Conservation (phyloP, 2,329 filamentous ascomycete genomes). For the Albifimbria verrucaria region DNA sequence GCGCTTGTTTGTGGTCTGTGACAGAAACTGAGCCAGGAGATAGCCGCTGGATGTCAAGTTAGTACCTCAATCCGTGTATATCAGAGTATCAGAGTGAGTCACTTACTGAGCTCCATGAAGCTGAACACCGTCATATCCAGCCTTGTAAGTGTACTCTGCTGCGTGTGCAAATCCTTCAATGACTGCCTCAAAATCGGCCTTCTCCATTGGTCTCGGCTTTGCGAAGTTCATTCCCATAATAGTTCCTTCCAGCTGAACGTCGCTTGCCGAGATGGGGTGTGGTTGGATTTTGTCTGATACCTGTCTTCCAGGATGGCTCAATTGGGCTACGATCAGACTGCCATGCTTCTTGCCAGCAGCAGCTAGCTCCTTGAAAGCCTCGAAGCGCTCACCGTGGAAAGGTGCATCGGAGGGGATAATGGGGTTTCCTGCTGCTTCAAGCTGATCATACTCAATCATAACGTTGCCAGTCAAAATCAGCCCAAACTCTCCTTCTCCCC, state of each 20-base stretch:
- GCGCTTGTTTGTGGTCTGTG: constrained; percentile 44
- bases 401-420: constrained; percentile 54
- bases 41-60: constrained; percentile 36
- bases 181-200: constrained; percentile 53
- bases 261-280: constrained; percentile 38
- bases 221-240: constrained; percentile 29
- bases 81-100: not conserved
- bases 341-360: constrained; percentile 54
- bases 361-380: constrained; percentile 57
- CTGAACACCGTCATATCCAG: constrained; percentile 54
- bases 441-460: constrained; percentile 58
- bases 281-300: constrained; percentile 11
- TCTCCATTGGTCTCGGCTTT: constrained; percentile 49
- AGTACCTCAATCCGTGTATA: not conserved
- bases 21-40: constrained; percentile 52
- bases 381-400: constrained; percentile 56
- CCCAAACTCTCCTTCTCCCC: constrained; percentile 57
- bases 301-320: constrained; percentile 54
- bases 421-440: constrained; percentile 53
- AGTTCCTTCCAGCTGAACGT: constrained; percentile 27
- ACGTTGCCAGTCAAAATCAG: constrained; percentile 61
- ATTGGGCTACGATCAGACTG: constrained; percentile 57
- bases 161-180: constrained; percentile 60
- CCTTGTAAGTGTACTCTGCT: constrained; percentile 58
- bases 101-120: constrained; percentile 48